Evolutionary conservation across 768 basidiomycete genomes (phyloP).

Genomic region (Kwoniella dejecticola): DNA sequence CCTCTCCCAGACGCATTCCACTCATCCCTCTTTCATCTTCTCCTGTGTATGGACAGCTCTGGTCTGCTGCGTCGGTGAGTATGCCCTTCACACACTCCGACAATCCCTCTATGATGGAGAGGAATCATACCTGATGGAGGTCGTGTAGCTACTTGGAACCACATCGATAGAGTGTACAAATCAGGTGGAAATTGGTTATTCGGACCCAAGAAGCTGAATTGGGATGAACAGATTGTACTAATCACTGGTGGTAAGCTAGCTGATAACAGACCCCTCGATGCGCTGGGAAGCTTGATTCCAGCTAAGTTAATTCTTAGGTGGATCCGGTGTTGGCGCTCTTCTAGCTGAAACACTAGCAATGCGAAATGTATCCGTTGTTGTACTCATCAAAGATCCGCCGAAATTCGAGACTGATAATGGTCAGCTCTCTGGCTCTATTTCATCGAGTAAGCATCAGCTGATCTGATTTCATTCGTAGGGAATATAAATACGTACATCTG

Average conservation of each 20-base stretch:
- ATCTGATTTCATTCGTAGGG: slow-evolving; percentile 58
- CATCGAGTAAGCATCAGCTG: not conserved
- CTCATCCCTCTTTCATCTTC: slow-evolving; percentile 61
- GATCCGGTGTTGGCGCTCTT: slow-evolving; percentile 85
- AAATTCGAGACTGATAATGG: slow-evolving; percentile 68
- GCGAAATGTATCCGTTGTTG: slow-evolving; percentile 77
- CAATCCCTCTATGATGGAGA: too few species aligned
- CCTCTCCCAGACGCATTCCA: slow-evolving; percentile 66
- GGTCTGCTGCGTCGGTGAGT: slow-evolving; percentile 71
- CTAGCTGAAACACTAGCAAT: slow-evolving; percentile 84
- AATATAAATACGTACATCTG: slow-evolving; percentile 85
- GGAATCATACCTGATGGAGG: too few species aligned
- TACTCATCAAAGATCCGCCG: slow-evolving; percentile 80
- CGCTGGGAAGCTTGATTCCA: too few species aligned
- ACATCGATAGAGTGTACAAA: slow-evolving; percentile 70
- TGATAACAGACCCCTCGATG: too few species aligned
- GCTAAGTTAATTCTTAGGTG: too few species aligned
- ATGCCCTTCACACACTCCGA: too few species aligned
- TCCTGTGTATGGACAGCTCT: slow-evolving; percentile 63
- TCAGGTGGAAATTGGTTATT: slow-evolving; percentile 59
- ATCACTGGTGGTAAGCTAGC: slow-evolving; percentile 77
- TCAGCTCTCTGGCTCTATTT: slow-evolving; percentile 56
- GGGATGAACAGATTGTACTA: slow-evolving; percentile 85
- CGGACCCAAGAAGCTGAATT: slow-evolving; percentile 67
- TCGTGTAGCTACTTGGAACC: slow-evolving; percentile 73